Evolutionary conservation across 2,329 filamentous ascomycete genomes (phyloP).

Genomic region (Hymenoscyphus fraxineus): DNA sequence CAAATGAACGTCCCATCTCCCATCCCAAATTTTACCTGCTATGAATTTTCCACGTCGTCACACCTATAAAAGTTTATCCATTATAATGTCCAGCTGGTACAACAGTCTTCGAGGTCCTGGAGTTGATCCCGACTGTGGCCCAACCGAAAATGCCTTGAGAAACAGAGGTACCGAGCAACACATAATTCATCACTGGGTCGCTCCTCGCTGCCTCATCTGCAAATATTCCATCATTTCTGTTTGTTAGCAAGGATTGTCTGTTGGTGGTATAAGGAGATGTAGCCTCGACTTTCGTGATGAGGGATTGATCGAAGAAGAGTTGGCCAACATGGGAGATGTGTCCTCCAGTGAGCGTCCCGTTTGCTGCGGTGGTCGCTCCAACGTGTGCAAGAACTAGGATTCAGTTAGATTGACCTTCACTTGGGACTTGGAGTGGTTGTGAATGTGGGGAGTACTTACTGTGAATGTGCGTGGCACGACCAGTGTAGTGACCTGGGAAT

Average conservation of each 20-base stretch:
- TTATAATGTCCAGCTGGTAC: neutral
- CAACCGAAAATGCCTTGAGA: slow-evolving; percentile 52
- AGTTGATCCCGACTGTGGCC: slow-evolving; percentile 44
- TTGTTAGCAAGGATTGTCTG: slow-evolving; percentile 43
- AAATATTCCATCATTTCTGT: slow-evolving; percentile 46
- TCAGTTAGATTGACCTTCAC: neutral
- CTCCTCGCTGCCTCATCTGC: slow-evolving; percentile 42
- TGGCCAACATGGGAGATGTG: slow-evolving; percentile 42
- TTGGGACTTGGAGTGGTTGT: neutral
- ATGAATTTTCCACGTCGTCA: too few relatives aligned
- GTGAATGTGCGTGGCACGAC: slow-evolving; percentile 46
- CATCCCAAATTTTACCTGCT: too few relatives aligned
- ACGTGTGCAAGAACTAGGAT: slow-evolving; percentile 41
- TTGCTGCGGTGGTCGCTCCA: slow-evolving; percentile 30
- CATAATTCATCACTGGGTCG: slow-evolving; percentile 54
- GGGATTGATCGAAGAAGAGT: slow-evolving; percentile 59
- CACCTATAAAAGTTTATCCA: neutral
- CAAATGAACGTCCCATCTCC: too few relatives aligned
- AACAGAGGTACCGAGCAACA: slow-evolving; percentile 49
- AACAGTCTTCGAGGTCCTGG: neutral
- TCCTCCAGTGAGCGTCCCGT: slow-evolving; percentile 1
- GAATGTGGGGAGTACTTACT: neutral
- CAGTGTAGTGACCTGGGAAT: slow-evolving; percentile 43
- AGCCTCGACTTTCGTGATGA: slow-evolving; percentile 49
- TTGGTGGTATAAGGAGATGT: slow-evolving; percentile 45